Percentiles rank a stretch among this genome's conserved stretches.
phyloP scores from a whole-genome alignment of 495 filamentous ascomycete genomes.

The Podospora australis region DNA sequence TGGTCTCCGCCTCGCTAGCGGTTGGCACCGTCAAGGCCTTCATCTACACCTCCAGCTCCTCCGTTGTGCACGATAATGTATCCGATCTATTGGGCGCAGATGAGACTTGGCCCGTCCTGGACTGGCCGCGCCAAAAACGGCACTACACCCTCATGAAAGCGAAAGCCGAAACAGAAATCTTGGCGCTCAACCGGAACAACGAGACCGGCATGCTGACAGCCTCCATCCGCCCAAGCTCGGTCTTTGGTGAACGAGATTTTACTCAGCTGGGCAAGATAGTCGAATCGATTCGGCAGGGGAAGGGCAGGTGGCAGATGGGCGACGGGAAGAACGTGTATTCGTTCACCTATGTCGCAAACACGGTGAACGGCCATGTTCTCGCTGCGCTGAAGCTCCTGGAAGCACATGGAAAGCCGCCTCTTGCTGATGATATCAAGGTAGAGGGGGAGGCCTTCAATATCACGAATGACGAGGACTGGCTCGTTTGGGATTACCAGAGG shows the following conservation, averaged over 20 bases:
- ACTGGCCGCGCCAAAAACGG: conserved; percentile 17
- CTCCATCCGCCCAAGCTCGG: conserved; percentile 15
- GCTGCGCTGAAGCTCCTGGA: conserved; percentile 53
- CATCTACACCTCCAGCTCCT: conserved; percentile 35
- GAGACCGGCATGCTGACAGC: conserved; percentile 22
- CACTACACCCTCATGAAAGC: conserved; percentile 29
- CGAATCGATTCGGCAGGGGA: conserved; percentile 7
- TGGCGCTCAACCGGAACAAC: conserved; percentile 21
- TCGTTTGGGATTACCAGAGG: conserved; percentile 55
- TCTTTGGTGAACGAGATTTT: conserved; percentile 24
- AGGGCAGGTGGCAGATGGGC: conserved; percentile 33
- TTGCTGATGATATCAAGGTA: conserved; percentile 36
- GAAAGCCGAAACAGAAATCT: conserved; percentile 23
- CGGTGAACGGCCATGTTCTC: conserved; percentile 57
- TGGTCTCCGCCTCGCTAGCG: conserved; percentile 25
- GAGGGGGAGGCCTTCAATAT: conserved; percentile 59
- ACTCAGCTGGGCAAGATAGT: conserved; percentile 17
- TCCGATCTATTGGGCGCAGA: conserved; percentile 21
- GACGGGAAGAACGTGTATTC: conserved; percentile 54
- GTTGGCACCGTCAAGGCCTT: conserved; percentile 31
- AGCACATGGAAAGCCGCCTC: conserved; percentile 18
- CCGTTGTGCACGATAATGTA: conserved; percentile 28
- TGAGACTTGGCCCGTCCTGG: conserved; percentile 23
- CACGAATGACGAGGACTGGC: conserved; percentile 55
- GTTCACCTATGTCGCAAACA: conserved; percentile 55